A percentile compares a stretch with the other conserved stretches of the same genome.
Evolutionary conservation across 2,329 filamentous ascomycete species (phyloP).

Genomic region (Gaeumannomyces sp.): DNA sequence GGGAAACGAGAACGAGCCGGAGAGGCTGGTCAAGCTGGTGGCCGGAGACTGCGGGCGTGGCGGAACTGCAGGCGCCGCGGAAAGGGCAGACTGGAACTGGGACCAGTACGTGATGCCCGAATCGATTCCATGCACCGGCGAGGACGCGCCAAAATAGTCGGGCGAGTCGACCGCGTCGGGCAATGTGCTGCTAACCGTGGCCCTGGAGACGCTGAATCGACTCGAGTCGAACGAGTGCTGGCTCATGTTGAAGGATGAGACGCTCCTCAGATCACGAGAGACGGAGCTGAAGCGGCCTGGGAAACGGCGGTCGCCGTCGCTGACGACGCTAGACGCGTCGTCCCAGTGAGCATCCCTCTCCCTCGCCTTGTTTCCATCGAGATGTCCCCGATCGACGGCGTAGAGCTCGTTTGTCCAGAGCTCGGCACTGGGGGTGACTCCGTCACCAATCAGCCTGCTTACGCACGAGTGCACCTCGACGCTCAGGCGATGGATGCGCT

Average conservation of each 20-base stretch:
- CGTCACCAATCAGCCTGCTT: constrained; percentile 67
- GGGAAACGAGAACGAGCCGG: constrained; percentile 42
- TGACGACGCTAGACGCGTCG: constrained; percentile 47
- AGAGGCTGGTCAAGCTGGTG: constrained; percentile 54
- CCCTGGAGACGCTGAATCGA: constrained; percentile 53
- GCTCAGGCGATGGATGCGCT: constrained; percentile 88
- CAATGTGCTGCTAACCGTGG: constrained; percentile 41
- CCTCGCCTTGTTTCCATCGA: constrained; percentile 38
- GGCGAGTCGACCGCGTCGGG: constrained; percentile 64
- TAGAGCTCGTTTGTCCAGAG: constrained; percentile 91
- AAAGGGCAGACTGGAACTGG: constrained; percentile 65
- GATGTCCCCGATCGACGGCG: constrained; percentile 63
- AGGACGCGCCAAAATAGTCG: constrained; percentile 65
- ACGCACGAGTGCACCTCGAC: constrained; percentile 85
- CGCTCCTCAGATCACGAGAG: constrained; percentile 49
- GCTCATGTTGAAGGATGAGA: constrained; percentile 57
- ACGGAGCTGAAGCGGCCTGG: constrained; percentile 44
- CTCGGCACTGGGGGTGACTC: constrained; percentile 33
- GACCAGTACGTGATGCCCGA: constrained; percentile 84
- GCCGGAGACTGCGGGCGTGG: constrained; percentile 52
- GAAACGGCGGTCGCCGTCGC: constrained; percentile 47
- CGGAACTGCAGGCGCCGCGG: constrained; percentile 54
- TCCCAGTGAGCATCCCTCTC: constrained; percentile 41
- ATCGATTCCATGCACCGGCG: constrained; percentile 66
- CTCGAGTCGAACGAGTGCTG: constrained; percentile 66